These are phyloP conservation scores for Exophiala calicioides DNA, from an alignment of 2,329 filamentous ascomycete genomes.

Conservation along the genomic window DNA sequence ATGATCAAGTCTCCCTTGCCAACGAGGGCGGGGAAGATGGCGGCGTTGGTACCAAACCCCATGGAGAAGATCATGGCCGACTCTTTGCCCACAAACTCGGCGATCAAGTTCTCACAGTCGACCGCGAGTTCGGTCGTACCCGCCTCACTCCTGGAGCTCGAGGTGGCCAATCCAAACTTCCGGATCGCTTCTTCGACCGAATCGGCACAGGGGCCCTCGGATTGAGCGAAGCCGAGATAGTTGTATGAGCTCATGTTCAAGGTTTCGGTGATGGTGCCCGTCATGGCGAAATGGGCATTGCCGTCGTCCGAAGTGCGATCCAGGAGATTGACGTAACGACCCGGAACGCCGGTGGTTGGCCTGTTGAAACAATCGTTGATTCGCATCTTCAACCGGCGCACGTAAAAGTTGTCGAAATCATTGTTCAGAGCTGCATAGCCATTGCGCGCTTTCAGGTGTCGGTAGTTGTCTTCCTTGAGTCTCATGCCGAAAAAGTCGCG, in stretches of 20 bases:
- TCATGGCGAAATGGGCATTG: conserved; percentile 86
- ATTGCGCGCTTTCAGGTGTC: conserved; percentile 76
- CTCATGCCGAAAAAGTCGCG: conserved; percentile 97
- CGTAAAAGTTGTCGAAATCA: conserved; percentile 99
- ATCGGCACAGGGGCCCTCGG: conserved; percentile 93
- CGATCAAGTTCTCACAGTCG: conserved; percentile 88
- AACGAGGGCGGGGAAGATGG: conserved; percentile 86
- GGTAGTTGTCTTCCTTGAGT: conserved; percentile 85
- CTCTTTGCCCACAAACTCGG: conserved; percentile 90
- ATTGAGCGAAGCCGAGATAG: conserved; percentile 97
- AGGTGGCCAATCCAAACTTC: conserved; percentile 80
- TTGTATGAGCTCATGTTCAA: conserved; percentile 99
- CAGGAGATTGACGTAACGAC: conserved; percentile 87
- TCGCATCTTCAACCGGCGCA: conserved; percentile 84
- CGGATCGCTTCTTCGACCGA: conserved; percentile 81
- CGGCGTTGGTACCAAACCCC: conserved; percentile 96
- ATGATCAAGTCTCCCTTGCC: conserved; percentile 92
- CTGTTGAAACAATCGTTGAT: conserved; percentile 97
- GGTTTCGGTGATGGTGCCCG: conserved; percentile 88
- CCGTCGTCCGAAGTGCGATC: conserved; percentile 89
- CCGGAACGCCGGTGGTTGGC: conserved; percentile 88
- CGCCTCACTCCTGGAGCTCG: conserved; percentile 77
- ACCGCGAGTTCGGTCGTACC: conserved; percentile 84
- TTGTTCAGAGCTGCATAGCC: conserved; percentile 95
- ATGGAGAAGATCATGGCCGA: conserved; percentile 97